Evolutionary conservation across 176 grass and related monocot genomes (phyloP).

Genomic region (Lolium rigidum): DNA sequence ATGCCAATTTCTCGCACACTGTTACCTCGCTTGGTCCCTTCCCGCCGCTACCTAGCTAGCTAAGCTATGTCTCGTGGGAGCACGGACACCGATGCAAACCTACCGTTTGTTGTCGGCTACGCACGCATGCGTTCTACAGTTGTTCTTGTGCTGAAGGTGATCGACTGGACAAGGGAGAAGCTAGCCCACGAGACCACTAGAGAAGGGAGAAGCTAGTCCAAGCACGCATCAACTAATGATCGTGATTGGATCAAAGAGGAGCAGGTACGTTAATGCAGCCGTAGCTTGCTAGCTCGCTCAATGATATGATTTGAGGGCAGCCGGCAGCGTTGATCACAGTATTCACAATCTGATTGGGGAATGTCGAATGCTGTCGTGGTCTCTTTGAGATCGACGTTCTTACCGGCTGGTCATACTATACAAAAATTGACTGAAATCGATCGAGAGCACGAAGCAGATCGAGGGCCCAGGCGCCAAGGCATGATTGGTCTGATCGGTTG

Average conservation of each 20-base stretch:
- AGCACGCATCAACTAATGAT: constrained; percentile 23
- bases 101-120: background rate
- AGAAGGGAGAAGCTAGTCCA: constrained; percentile 35
- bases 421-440: background rate
- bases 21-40: constrained; percentile 7
- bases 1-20: constrained; percentile 28
- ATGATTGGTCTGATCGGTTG: background rate
- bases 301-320: background rate
- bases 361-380: background rate
- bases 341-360: background rate
- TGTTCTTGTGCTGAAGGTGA: background rate
- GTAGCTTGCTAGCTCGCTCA: background rate
- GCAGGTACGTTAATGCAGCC: background rate
- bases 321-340: constrained; percentile 9
- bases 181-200: background rate
- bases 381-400: background rate
- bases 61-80: background rate
- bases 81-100: background rate
- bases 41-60: background rate
- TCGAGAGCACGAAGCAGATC: background rate
- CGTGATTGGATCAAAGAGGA: no score
- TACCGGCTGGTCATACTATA: background rate
- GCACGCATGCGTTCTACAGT: background rate
- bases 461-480: no score
- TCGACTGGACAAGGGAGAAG: background rate